Base-by-base conservation (phyloP, 2,329 filamentous ascomycete genomes). In the Aspergillus aculeatus region DNA sequence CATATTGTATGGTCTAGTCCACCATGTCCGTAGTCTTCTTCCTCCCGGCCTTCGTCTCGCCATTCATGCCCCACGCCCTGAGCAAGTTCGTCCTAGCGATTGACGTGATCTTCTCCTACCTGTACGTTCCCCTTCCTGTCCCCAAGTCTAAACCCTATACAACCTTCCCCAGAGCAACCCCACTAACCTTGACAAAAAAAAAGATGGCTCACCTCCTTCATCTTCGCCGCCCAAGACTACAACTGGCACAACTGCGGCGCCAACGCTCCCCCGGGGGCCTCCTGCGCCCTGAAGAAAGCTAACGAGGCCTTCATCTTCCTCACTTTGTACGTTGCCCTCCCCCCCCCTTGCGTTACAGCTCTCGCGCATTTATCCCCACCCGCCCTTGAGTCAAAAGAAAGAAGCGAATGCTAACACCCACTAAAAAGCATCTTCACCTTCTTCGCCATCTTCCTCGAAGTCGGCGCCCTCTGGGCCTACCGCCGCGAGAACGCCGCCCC, bases 201-300 rank as follows among this genome's bases (percentile, higher is more conserved):
- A 52, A 78, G 76, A 31, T 81, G 79, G 78, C 73, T 81, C 67
- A 81, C 79, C 1, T 71, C 77, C 19, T 81, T 81, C 67, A 78
- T 81, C 65, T 81, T 81, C 69, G 66, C 78, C 1, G 75, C 78
- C 4, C 74, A 80, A 68, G 78, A 80, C 72, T 81, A 80, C 65
- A 69, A 71, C 64, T 58, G 63, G 54, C 47, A 64, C 16, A 47
- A 66, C 35, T 80, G 78, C 67, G 61, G 35, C 55, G 47, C 62
- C 29, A 67, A 71, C 51, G 61, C 73, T 3, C 78, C 79, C 1
- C 68, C 70, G 1, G 68, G 68, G 48, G 56, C 71, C 16, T 50
- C 56, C 31, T 81, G 78, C 66, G 62, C 63, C 9, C 64, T 69
- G 38, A 81, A 81, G 67, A 68, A 71, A 51, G 73, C 77, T 21